Percentiles rank a stretch among this genome's conserved stretches.
Conservation (phyloP, 345 rosid genomes). For the Pseudoturritis turrita region DNA sequence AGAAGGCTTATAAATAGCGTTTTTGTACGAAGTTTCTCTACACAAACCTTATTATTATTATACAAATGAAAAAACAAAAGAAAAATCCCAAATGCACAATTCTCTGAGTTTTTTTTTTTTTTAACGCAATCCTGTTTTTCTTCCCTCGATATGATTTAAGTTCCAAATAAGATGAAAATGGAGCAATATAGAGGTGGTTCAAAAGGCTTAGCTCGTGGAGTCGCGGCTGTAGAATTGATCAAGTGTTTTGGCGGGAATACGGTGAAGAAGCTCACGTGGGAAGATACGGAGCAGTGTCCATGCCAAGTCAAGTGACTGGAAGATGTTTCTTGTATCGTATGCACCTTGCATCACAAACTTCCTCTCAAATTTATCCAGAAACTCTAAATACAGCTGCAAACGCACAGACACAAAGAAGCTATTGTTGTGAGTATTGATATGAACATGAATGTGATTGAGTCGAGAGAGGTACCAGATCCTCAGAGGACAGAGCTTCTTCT, state of each 20-base stretch:
- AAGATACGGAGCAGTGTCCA: slow-evolving; percentile 98
- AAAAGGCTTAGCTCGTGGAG: slow-evolving; percentile 26
- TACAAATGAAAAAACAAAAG: background rate
- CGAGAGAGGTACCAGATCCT: slow-evolving; percentile 57
- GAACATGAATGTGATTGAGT: background rate
- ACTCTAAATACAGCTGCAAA: slow-evolving; percentile 71
- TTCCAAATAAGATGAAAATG: slow-evolving; percentile 2
- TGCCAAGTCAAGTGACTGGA: slow-evolving; percentile 95
- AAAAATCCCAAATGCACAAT: slow-evolving; percentile 7
- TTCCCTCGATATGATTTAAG: slow-evolving; percentile 1
- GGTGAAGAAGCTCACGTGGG: slow-evolving; percentile 98
- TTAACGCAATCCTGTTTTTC: slow-evolving; percentile 10
- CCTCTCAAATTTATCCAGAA: slow-evolving; percentile 95
- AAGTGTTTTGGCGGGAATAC: slow-evolving; percentile 96
- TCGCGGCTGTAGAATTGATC: slow-evolving; percentile 90
- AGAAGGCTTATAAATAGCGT: slow-evolving; percentile 10
- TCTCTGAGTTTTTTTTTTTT: slow-evolving; percentile 6
- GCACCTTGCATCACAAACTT: slow-evolving; percentile 97
- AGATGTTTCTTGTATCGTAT: slow-evolving; percentile 94
- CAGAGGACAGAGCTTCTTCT: slow-evolving; percentile 99
- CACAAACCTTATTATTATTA: slow-evolving; percentile 25
- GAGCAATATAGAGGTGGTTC: background rate
- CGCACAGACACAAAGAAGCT: background rate
- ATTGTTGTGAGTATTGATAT: background rate
- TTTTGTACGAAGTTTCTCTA: background rate